Conservation (phyloP, 257 asterid genomes). For the Petrea volubilis region DNA sequence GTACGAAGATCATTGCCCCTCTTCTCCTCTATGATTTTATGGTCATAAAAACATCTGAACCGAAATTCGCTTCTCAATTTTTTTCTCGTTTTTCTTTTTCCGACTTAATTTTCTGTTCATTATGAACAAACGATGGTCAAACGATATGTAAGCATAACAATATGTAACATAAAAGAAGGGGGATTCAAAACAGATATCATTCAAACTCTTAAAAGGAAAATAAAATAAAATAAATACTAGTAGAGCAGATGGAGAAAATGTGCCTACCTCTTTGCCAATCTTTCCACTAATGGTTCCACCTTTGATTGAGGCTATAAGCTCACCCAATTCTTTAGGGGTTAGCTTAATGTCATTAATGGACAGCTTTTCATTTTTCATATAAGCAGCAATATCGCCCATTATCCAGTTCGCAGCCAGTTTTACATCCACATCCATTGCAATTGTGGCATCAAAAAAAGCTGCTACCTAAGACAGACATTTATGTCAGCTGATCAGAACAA, state of each 20-base stretch:
- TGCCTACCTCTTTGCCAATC: conserved; percentile 90
- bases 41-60: background rate
- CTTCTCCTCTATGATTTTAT: background rate
- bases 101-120: background rate
- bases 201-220: background rate
- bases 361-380: conserved; percentile 83
- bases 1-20: background rate
- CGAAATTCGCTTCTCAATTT: background rate
- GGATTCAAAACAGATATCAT: background rate
- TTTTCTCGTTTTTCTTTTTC: background rate
- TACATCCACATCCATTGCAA: conserved; percentile 71
- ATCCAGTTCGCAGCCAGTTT: conserved; percentile 94
- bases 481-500: background rate
- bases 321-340: conserved; percentile 74
- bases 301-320: conserved; percentile 85
- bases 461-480: conserved; percentile 61
- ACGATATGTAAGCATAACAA: background rate
- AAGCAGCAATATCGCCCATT: conserved; percentile 97
- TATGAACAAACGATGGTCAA: background rate
- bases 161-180: background rate
- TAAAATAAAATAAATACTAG: too few species aligned
- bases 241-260: background rate
- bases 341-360: conserved; percentile 74
- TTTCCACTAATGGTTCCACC: conserved; percentile 90
- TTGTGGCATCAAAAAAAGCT: conserved; percentile 77